Conservation (phyloP, 306 rosid species). For the Casuarina cunninghamiana region DNA sequence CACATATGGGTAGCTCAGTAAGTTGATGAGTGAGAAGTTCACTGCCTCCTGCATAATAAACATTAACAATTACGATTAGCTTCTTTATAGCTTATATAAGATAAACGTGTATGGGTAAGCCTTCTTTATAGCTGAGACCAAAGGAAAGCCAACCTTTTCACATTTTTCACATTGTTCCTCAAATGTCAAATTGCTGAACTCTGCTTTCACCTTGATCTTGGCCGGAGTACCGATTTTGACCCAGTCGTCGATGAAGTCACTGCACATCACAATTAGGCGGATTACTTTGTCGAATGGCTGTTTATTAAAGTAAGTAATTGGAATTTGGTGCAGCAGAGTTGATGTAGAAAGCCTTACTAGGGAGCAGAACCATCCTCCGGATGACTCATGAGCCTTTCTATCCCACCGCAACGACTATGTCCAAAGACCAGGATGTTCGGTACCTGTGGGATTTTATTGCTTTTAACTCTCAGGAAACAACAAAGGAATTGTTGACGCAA, state of each 20-base stretch:
- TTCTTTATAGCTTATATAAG: no score
- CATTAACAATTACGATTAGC: neutral
- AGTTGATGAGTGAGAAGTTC: slow-evolving; percentile 51
- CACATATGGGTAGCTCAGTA: slow-evolving; percentile 57
- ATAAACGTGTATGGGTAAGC: neutral
- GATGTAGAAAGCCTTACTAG: slow-evolving; percentile 33
- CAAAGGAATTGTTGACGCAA: neutral
- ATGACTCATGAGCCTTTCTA: slow-evolving; percentile 57
- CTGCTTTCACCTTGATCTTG: slow-evolving; percentile 34
- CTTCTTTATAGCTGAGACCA: no score
- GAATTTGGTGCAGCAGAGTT: no score
- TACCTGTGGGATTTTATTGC: slow-evolving; percentile 37
- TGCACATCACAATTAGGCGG: slow-evolving; percentile 24
- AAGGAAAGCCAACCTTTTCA: slow-evolving; percentile 39
- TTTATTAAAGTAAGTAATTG: no score
- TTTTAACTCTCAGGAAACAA: neutral
- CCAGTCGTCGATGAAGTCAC: slow-evolving; percentile 80
- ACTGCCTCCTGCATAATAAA: slow-evolving; percentile 59
- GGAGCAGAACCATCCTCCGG: slow-evolving; percentile 50
- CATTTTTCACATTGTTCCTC: slow-evolving; percentile 34
- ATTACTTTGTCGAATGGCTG: no score
- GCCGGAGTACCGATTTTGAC: slow-evolving; percentile 59
- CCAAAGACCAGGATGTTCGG: slow-evolving; percentile 61
- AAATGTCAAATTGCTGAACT: neutral
- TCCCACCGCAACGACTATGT: slow-evolving; percentile 74